phyloP scores from a whole-genome alignment of 495 filamentous ascomycete genomes.

The Aspergillus leporis region DNA sequence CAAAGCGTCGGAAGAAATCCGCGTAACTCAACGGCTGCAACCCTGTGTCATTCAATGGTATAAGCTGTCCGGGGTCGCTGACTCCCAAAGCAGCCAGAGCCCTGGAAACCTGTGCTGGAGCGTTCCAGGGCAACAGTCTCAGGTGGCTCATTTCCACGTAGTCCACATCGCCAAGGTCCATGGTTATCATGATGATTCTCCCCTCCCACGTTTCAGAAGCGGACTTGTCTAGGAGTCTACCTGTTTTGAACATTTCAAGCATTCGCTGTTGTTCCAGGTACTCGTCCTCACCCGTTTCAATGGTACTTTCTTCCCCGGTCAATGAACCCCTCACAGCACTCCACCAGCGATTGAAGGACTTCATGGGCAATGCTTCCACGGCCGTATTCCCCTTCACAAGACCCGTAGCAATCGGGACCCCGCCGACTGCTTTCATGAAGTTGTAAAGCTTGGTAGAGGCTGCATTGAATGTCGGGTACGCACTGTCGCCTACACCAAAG shows the following conservation, averaged over 20 bases:
- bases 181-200: background rate
- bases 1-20: background rate
- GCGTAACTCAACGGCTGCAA: background rate
- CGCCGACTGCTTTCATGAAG: background rate
- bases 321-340: background rate
- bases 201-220: background rate
- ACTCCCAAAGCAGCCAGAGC: slow-evolving; percentile 1
- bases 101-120: background rate
- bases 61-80: background rate
- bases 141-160: slow-evolving; percentile 3
- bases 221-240: background rate
- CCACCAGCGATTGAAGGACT: slow-evolving; percentile 5
- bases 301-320: background rate
- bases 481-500: slow-evolving; percentile 3
- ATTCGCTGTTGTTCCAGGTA: background rate
- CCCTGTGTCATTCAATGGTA: background rate
- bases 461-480: slow-evolving; percentile 7
- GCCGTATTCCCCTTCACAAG: background rate
- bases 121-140: slow-evolving; percentile 1
- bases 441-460: slow-evolving; percentile 3
- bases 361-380: background rate
- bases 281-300: background rate
- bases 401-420: background rate
- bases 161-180: background rate
- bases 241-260: background rate